Conservation (phyloP, 345 rosid species). For the Cardamine occulta region DNA sequence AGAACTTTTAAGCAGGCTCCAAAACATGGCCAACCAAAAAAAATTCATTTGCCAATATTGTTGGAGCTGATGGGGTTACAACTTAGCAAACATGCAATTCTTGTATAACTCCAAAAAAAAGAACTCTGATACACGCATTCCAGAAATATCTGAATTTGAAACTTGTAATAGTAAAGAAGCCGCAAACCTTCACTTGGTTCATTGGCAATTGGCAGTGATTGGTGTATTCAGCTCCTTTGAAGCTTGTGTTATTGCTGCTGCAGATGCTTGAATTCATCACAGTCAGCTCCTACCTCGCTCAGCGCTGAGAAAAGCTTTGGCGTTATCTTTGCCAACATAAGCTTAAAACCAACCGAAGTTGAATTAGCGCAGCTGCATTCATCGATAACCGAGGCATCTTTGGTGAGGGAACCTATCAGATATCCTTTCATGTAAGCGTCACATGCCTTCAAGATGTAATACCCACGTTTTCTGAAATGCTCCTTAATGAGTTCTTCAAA, state of each 20-base stretch:
- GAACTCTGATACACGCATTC: slow-evolving; percentile 17
- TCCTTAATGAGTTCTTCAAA: slow-evolving; percentile 76
- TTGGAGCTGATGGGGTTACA: slow-evolving; percentile 39
- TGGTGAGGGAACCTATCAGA: slow-evolving; percentile 82
- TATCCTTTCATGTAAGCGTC: slow-evolving; percentile 91
- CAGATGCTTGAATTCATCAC: slow-evolving; percentile 57
- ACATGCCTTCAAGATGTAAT: slow-evolving; percentile 88
- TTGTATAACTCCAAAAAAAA: slow-evolving; percentile 29
- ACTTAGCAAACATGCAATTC: slow-evolving; percentile 21
- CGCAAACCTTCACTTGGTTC: slow-evolving; percentile 42
- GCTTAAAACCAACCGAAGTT: slow-evolving; percentile 89
- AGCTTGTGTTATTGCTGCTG: slow-evolving; percentile 38
- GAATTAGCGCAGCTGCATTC: slow-evolving; percentile 52
- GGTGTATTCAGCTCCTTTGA: slow-evolving; percentile 19
- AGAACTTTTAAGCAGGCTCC: slow-evolving; percentile 40
- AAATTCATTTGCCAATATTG: slow-evolving; percentile 28
- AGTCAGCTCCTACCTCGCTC: slow-evolving; percentile 72
- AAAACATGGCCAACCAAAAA: slow-evolving; percentile 42
- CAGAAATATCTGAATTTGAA: slow-evolving; percentile 35
- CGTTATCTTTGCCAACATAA: slow-evolving; percentile 84
- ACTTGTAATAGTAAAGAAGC: slow-evolving; percentile 33
- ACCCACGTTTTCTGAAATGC: slow-evolving; percentile 85
- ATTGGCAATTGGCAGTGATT: slow-evolving; percentile 28
- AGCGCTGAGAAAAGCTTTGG: slow-evolving; percentile 75
- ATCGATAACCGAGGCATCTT: slow-evolving; percentile 63